Base-by-base conservation (phyloP, 805 yeast genomes). In the Candida orba region DNA sequence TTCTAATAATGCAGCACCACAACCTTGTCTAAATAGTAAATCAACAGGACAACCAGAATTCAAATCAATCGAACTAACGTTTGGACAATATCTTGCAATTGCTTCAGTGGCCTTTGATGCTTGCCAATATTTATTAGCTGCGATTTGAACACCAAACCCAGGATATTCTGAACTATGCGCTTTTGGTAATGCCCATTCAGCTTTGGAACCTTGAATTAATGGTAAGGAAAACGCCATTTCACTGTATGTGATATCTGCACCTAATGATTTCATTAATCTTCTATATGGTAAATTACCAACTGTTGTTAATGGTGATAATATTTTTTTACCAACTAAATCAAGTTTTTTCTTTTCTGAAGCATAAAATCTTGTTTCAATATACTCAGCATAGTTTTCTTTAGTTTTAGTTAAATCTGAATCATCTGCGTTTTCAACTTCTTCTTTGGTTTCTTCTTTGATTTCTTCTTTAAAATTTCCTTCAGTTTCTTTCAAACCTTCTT, bases 1-100 rank as follows among this genome's bases (percentile, higher is more conserved):
- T 50, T 89, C 97, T 72, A 93, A 67, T 43, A 93, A 72, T 0
- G 96, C 98, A 32, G 95, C 81, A 3, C 99, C 99, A 49, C 95
- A 95, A 34, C 99, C 99, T 59, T 85, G 88, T 52, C 91, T 78
- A 63, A 81, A 93, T n/a, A 93, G 69, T 54, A 93, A 72, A 60
- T 95, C 99, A 52, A 93, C 93, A 14, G 99, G 99, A 63, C 99
- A 93, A 3, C 99, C 99, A 59, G 95, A 84, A 65, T 93, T 93
- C 56, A 93, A 73, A 60, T 93, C 93, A 51, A 93, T 69, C 58
- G 93, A 98, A 27, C 83, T 75, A n/a, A 84, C 77, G 45, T 73
- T 62, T 13, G 79, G 68, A 20, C 84, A 73, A 41, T 76, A 73
- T 44, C 73, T 71, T 15, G 75, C 68, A 20, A 87, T 65, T 8